Evolutionary conservation across 164 flowering plant species (phyloP).

Genomic region (Euptelea pleiosperma): DNA sequence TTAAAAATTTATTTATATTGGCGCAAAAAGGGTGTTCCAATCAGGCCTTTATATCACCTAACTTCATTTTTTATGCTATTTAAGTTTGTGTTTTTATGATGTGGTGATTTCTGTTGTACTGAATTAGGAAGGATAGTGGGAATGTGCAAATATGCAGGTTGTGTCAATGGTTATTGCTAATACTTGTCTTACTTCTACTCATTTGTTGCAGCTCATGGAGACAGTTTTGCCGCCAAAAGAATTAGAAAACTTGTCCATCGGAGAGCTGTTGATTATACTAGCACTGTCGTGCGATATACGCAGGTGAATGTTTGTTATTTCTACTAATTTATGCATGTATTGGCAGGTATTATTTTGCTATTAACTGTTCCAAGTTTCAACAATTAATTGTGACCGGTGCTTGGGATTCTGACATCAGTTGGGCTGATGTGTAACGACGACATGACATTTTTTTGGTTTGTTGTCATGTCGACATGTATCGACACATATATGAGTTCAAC

Average conservation of each 20-base stretch:
- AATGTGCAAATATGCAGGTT: too few relatives aligned
- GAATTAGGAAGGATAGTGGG: too few relatives aligned
- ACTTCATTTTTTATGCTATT: too few relatives aligned
- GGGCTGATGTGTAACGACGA: neutral
- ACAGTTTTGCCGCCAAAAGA: slow-evolving; percentile 82
- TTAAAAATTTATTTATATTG: too few relatives aligned
- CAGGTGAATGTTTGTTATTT: slow-evolving; percentile 47
- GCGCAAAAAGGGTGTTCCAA: too few relatives aligned
- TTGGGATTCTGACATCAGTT: neutral
- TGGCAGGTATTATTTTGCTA: neutral
- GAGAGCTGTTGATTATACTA: slow-evolving; percentile 94
- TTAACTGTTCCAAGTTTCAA: neutral
- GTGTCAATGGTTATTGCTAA: neutral
- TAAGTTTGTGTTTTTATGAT: too few relatives aligned
- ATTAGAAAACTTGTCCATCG: slow-evolving; percentile 92
- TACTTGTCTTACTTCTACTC: neutral
- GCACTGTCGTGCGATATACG: slow-evolving; percentile 87
- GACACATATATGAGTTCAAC: too few relatives aligned
- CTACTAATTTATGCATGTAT: neutral
- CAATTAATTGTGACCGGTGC: neutral
- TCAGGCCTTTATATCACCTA: too few relatives aligned
- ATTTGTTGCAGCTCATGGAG: slow-evolving; percentile 64
- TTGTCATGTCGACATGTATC: too few relatives aligned
- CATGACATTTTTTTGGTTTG: too few relatives aligned
- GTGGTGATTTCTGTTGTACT: too few relatives aligned